Conservation (phyloP, 805 yeast species). For the Ogataea ramenticola region DNA sequence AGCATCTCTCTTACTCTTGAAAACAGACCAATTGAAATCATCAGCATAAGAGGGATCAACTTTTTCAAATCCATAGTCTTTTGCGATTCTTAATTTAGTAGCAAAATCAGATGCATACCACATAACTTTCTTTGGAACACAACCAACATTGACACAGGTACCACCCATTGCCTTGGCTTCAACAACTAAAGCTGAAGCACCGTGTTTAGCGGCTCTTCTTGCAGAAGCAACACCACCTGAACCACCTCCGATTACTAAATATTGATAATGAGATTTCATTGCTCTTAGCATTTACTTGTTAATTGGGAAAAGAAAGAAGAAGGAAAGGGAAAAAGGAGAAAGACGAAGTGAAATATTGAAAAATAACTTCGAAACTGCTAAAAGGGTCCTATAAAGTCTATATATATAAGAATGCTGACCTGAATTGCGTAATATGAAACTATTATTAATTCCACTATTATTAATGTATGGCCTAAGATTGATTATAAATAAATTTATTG, state of each 20-base stretch:
- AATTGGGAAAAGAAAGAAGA: background rate
- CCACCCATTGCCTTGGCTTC: slow-evolving; percentile 89
- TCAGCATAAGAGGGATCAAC: slow-evolving; percentile 46
- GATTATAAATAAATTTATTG: no score
- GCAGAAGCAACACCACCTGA: slow-evolving; percentile 99
- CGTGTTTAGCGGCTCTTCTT: slow-evolving; percentile 90
- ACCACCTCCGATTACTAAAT: slow-evolving; percentile 96
- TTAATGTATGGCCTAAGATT: no score
- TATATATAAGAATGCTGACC: no score
- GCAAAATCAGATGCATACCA: slow-evolving; percentile 97
- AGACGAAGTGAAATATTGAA: no score
- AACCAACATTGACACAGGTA: slow-evolving; percentile 98
- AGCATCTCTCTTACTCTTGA: slow-evolving; percentile 89
- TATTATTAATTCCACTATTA: no score
- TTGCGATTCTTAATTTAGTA: slow-evolving; percentile 61
- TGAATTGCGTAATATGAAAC: no score
- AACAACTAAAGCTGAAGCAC: slow-evolving; percentile 78
- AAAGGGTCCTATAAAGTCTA: no score
- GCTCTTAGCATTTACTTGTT: slow-evolving; percentile 15
- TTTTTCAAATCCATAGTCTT: slow-evolving; percentile 71
- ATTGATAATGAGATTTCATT: slow-evolving; percentile 63
- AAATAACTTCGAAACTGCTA: no score
- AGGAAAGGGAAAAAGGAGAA: background rate
- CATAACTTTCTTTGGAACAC: slow-evolving; percentile 98
- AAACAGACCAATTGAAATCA: slow-evolving; percentile 72